Evolutionary conservation across 306 rosid species (phyloP).

Genomic region (Quercus agrifolia): DNA sequence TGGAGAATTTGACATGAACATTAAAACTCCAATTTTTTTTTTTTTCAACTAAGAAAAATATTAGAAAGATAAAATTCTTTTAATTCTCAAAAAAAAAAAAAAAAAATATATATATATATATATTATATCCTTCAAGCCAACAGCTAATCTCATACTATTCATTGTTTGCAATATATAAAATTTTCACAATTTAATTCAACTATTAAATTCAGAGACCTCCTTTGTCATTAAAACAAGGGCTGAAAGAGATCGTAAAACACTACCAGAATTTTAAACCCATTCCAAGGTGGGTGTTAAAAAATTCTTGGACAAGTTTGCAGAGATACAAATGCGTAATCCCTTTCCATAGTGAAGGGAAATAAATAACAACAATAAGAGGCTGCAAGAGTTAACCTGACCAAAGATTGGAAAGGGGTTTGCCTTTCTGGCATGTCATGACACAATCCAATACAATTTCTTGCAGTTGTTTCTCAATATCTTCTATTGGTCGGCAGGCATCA

Average conservation of each 20-base stretch:
- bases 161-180: too few species aligned
- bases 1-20: too few species aligned
- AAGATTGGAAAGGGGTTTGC: slow-evolving; percentile 57
- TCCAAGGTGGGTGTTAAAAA: neutral
- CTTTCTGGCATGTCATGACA: slow-evolving; percentile 54
- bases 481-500: slow-evolving; percentile 69
- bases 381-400: slow-evolving; percentile 36
- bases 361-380: neutral
- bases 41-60: too few species aligned
- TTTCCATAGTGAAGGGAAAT: neutral
- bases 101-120: too few species aligned
- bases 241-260: neutral
- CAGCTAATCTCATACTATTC: too few species aligned
- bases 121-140: too few species aligned
- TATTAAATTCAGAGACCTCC: neutral
- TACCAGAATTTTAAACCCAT: neutral
- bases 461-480: slow-evolving; percentile 72
- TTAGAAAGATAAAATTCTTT: too few species aligned
- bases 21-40: too few species aligned
- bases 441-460: slow-evolving; percentile 48
- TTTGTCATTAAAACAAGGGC: neutral
- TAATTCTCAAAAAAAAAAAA: too few species aligned
- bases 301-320: neutral
- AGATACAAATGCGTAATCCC: neutral
- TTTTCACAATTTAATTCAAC: neutral